These are phyloP conservation scores for Boletus rubescentipes DNA, from an alignment of 768 basidiomycete genomes.

Conservation along the genomic window DNA sequence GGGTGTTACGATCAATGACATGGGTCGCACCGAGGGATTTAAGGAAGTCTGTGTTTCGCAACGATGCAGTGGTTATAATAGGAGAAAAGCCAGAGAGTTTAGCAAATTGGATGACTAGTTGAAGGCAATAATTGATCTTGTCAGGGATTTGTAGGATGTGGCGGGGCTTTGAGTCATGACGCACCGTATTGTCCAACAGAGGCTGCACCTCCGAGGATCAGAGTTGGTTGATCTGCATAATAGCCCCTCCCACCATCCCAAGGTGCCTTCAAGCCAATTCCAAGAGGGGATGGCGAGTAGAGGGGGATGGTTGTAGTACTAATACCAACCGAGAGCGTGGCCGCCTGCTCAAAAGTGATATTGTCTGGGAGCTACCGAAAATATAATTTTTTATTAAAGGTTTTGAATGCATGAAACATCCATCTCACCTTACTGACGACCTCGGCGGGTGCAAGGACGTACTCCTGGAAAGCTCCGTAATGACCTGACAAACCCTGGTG, in stretches of 20 bases:
- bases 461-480: constrained; percentile 29
- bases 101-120: constrained; percentile 30
- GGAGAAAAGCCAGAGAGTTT: constrained; percentile 29
- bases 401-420: not conserved
- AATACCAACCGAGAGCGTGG: constrained; percentile 34
- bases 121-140: not conserved
- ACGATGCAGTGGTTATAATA: constrained; percentile 37
- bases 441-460: constrained; percentile 24
- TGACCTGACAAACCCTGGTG: constrained; percentile 9
- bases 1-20: constrained; percentile 29
- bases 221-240: constrained; percentile 28
- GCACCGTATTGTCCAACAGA: constrained; percentile 36
- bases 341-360: constrained; percentile 36
- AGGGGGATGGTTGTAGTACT: constrained; percentile 33
- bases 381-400: too few species aligned
- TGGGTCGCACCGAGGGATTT: constrained; percentile 34
- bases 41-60: constrained; percentile 27
- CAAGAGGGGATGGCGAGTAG: constrained; percentile 21
- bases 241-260: constrained; percentile 28
- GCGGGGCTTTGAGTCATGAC: constrained; percentile 3
- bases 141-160: not conserved
- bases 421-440: constrained; percentile 13
- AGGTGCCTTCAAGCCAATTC: constrained; percentile 25
- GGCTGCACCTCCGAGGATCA: constrained; percentile 36
- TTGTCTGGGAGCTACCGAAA: constrained; percentile 34